A percentile compares a stretch with the other conserved stretches of the same genome.
phyloP scores from a whole-genome alignment of 1,284 basidiomycete genomes.

The Trametes pubescens region DNA sequence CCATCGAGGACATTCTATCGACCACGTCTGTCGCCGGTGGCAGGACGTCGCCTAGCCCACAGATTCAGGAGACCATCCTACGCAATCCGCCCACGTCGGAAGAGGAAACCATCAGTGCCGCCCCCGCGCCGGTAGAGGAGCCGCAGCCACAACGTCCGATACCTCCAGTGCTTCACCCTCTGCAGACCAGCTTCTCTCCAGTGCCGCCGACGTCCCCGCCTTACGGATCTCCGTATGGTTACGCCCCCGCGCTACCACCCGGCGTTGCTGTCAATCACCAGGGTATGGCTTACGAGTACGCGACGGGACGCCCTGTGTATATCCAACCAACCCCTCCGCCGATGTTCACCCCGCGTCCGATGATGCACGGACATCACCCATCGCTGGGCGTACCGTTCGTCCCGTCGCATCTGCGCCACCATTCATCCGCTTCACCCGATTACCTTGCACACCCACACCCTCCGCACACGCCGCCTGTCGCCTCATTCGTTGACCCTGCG shows the following conservation, averaged over 20 bases:
- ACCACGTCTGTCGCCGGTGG: slow-evolving; percentile 26
- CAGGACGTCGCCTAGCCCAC: slow-evolving; percentile 33
- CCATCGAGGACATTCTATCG: slow-evolving; percentile 50
- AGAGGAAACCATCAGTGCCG: slow-evolving; percentile 15
- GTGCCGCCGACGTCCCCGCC: slow-evolving; percentile 59
- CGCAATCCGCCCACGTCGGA: slow-evolving; percentile 45
- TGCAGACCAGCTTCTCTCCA: slow-evolving; percentile 68
- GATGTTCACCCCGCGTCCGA: slow-evolving; percentile 71
- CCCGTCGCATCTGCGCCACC: slow-evolving; percentile 66
- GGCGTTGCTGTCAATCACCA: slow-evolving; percentile 77
- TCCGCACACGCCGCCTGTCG: slow-evolving; percentile 66
- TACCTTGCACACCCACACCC: slow-evolving; percentile 64
- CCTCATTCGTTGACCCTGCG: slow-evolving; percentile 66
- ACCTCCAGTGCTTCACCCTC: slow-evolving; percentile 58
- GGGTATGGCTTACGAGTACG: slow-evolving; percentile 80
- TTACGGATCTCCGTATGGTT: slow-evolving; percentile 71
- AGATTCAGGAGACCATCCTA: slow-evolving; percentile 50
- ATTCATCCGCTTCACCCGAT: slow-evolving; percentile 59
- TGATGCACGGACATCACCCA: slow-evolving; percentile 60
- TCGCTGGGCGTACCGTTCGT: slow-evolving; percentile 54
- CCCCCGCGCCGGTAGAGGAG: slow-evolving; percentile 32
- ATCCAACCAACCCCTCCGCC: slow-evolving; percentile 63
- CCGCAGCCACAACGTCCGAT: slow-evolving; percentile 35
- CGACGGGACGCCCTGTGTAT: slow-evolving; percentile 80
- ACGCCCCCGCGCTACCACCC: slow-evolving; percentile 67